Evolutionary conservation across 1,139 yeast species (phyloP), one percentile per base, ranked within the genome.

Genomic region (Pichia sp.): DNA sequence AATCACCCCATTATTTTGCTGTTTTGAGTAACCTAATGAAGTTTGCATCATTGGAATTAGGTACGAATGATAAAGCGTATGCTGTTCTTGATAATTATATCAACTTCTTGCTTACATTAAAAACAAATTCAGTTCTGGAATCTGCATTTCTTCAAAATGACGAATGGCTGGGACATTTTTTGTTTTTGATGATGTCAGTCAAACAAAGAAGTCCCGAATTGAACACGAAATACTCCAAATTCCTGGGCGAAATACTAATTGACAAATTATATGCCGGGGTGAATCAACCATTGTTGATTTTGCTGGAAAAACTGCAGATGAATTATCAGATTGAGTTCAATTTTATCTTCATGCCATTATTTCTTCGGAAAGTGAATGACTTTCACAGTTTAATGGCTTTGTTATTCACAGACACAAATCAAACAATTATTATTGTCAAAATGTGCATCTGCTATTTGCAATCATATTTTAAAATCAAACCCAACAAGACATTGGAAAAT

Each of bases 291-390:
- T 34, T 39, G 33, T 31, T 41, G 26, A 9, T 10, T 1, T 44
- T 48, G 23, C 6, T 52, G 4, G 55, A 52, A 27, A 37, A 33
- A 4, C 16, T 48, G 3, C 42, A 44, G n/a, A 8, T 7, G 4
- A 40, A 48, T 3, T 37, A 41, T 23, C 36, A 43, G 8, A 8
- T 42, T 16, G 49, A 50, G 33, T 48, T 49, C 34, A 40, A 49
- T 11, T 10, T 33, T 2, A 11, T 57, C 43, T 36, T 58, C 10
- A 57, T 54, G 26, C 67, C 61, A 32, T 51, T 52, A 3, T 52
- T 64, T 0, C 31, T 61, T 27, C 36, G 45, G 0, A 64, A 62
- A 42, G 34, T 64, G 26, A 49, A 49, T 23, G 53, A 51, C 3
- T 61, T 59, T 43, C 51, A 59, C n/a, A 45, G 46, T 11, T 36